Base-by-base conservation (phyloP, 2,329 filamentous ascomycete genomes). In the Ceratocystis colombiana region DNA sequence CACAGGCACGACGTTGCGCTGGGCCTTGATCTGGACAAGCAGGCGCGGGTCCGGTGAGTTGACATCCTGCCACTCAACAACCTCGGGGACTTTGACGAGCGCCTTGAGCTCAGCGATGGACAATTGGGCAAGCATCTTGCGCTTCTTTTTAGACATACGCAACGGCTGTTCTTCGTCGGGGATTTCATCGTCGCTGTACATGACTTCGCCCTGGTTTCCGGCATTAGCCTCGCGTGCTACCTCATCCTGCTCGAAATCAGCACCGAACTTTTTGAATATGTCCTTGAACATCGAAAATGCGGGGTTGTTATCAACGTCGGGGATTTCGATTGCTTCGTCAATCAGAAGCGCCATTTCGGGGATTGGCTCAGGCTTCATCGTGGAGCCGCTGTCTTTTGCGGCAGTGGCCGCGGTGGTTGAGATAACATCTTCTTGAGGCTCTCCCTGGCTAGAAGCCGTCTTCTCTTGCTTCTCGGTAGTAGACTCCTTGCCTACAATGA, bases 21-120 rank as follows among this genome's bases (percentile, higher is more conserved):
- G 89, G 2, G 90, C 88, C 76, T 97, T 99, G 79, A 99, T 92
- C 73, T 96, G 89, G 30, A 97, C 90, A 10, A 99, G 83, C 55
- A 97, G 79, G 66, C 88, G 84, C 15, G 94, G 94, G 74, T 99
- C 92, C 30, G 89, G 85, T 0, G 94, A 92, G 17, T 90, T 95
- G 12, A 90, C 89, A 74, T 99, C 94, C 65, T 95, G 94, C 94
- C 94, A 97, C 73, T 99, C 94, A 5, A 99, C 93, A 8, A 96
- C 85, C 75, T 99, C 94, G 1, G 94, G 94, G 71, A 92, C 93
- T 71, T 82, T 84, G 68, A 96, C 94, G 66, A 96, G 78, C 5
- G 93, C 90, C 77, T 99, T 99, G 69, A 99, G 83, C 76, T 97
- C 91, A 62, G 94, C 94, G 68, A 99, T 90, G 5, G 93, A 96